Evolutionary conservation across 306 rosid genomes (phyloP), one percentile per base, ranked within the genome.

Genomic region (Gynostemma pentaphyllum): DNA sequence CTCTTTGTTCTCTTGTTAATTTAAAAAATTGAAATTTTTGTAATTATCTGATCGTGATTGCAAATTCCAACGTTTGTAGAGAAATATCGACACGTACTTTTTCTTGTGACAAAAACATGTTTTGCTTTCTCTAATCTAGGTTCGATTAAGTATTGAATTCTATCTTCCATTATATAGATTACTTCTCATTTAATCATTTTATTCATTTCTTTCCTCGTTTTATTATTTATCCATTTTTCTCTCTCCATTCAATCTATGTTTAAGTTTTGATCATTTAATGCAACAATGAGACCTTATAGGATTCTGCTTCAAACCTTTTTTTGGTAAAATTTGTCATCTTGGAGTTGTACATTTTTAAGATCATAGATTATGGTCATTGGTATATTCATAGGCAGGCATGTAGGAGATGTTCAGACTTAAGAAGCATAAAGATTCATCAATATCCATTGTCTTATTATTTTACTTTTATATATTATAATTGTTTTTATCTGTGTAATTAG

Each of bases 401-500:
- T 26, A 56, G 18, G 45, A 56, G n/a, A 32, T 56, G 16, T 56
- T 56, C 34, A 27, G 45, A 56, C 22, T 4, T 34, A 54, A 11
- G 41, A n/a, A n/a, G n/a, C n/a, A n/a, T 28, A 26, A 57, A 36
- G 45, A 9, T 57, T 36, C 26, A 13, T n/a, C 28, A 57, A 24
- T 45, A 18, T 7, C 64, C 45, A 34, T 39, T 50, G 32, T 73
- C 22, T 49, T 67, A 40, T 36, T 34, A 37, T 5, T 61, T 49
- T 69, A 53, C 30, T 30, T 64, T 24, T 22, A 39, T 53, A 7
- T 7, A 30, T 70, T 29, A 45, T 65, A 44, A 61, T 57, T 79
- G n/a, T n/a, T 71, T 1, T 57, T 40, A 23, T 74, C 65, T 69
- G 34, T 76, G 59, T 49, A 42, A 72, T 44, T 69, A 91, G 98